Percentiles rank a stretch among this genome's conserved stretches.
Conservation (phyloP, 2,329 filamentous ascomycete species). For the Pseudocercospora crystallina region DNA sequence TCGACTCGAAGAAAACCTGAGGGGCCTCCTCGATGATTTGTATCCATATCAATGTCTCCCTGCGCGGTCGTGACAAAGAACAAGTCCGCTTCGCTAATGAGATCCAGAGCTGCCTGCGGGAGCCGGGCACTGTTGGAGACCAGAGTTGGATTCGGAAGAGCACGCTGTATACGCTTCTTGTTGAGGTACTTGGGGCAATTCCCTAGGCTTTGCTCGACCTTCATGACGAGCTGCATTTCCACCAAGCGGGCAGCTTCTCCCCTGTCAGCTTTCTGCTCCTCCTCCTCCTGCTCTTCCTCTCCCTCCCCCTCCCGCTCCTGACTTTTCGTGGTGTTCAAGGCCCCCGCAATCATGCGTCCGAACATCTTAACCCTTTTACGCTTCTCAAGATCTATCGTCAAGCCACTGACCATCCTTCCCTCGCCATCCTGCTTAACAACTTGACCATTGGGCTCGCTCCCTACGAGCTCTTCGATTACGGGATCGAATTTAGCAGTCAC, state of each 20-base stretch:
- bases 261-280: no score
- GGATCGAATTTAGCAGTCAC: slow-evolving; percentile 68
- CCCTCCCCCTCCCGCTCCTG: slow-evolving; percentile 32
- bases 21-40: slow-evolving; percentile 75
- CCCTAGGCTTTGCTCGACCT: slow-evolving; percentile 69
- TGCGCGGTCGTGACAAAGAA: slow-evolving; percentile 75
- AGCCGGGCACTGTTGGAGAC: slow-evolving; percentile 52
- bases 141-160: slow-evolving; percentile 55
- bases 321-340: slow-evolving; percentile 39
- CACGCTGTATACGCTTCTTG: slow-evolving; percentile 62
- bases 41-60: slow-evolving; percentile 69
- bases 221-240: slow-evolving; percentile 61
- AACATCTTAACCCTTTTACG: slow-evolving; percentile 72
- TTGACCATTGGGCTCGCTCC: slow-evolving; percentile 46
- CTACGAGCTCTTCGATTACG: slow-evolving; percentile 64
- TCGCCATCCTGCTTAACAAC: slow-evolving; percentile 41
- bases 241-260: slow-evolving; percentile 10
- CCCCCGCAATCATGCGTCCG: slow-evolving; percentile 67
- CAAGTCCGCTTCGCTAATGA: slow-evolving; percentile 67
- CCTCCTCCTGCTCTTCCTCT: slow-evolving; percentile 27
- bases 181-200: slow-evolving; percentile 91
- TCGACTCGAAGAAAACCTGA: slow-evolving; percentile 71
- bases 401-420: slow-evolving; percentile 59
- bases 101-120: slow-evolving; percentile 53
- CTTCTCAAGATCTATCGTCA: slow-evolving; percentile 64